These are phyloP conservation scores for Fagus crenata DNA, from an alignment of 306 rosid genomes.

Conservation along the genomic window DNA sequence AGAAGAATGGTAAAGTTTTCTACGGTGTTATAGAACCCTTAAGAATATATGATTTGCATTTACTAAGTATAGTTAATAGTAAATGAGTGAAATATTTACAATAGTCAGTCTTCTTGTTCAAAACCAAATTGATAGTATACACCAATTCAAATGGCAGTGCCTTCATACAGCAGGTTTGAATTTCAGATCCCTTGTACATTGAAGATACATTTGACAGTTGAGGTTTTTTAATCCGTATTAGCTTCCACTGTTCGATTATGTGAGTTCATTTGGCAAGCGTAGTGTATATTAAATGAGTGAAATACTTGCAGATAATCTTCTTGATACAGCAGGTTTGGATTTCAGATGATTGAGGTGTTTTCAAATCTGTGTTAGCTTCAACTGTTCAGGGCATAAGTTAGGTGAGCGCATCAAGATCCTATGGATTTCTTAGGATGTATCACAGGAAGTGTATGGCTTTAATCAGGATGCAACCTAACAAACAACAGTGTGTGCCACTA, in stretches of 20 bases:
- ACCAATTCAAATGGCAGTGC: background rate
- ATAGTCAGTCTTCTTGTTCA: background rate
- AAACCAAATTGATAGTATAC: background rate
- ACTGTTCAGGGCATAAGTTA: background rate
- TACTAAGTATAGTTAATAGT: background rate
- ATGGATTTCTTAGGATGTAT: no score
- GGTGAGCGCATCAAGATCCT: no score
- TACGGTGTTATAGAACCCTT: background rate
- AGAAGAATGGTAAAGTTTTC: background rate
- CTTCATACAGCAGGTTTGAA: background rate
- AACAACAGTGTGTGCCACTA: no score
- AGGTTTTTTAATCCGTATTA: background rate
- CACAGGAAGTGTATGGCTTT: no score
- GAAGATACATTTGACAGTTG: background rate
- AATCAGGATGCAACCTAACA: no score
- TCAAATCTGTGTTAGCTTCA: background rate
- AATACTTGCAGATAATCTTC: no score
- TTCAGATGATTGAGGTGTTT: background rate
- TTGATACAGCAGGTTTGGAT: no score
- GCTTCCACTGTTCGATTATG: no score
- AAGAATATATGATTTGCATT: background rate
- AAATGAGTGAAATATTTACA: background rate
- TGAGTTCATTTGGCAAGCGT: no score
- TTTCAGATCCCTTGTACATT: conserved; percentile 5
- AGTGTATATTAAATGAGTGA: no score